A percentile compares a stretch with the other conserved stretches of the same genome.
Conservation (phyloP, 768 basidiomycete species). For the Strobilomyces echinocephalus region DNA sequence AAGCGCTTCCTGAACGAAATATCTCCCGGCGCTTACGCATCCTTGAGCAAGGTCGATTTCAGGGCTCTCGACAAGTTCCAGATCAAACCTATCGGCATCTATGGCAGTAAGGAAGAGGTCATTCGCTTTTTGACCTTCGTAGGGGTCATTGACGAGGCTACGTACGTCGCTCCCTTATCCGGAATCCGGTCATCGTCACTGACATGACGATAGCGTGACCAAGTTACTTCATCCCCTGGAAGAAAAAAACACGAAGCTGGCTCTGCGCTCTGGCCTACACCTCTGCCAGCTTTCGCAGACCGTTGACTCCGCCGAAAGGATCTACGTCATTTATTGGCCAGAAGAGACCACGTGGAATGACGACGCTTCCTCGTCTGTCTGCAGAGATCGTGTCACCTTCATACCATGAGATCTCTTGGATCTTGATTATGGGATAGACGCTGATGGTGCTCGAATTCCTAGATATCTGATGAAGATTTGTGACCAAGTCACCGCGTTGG, state of each 20-base stretch:
- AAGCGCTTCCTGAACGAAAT: slow-evolving; percentile 44
- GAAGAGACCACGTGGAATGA: slow-evolving; percentile 58
- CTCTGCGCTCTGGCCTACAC: slow-evolving; percentile 50
- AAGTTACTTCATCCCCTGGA: slow-evolving; percentile 7
- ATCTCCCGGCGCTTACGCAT: slow-evolving; percentile 47
- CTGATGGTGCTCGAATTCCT: not conserved
- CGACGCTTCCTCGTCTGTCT: slow-evolving; percentile 40
- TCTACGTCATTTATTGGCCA: slow-evolving; percentile 59
- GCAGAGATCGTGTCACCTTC: slow-evolving; percentile 53
- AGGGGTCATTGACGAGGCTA: slow-evolving; percentile 33
- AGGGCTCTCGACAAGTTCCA: slow-evolving; percentile 41
- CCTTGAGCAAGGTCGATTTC: slow-evolving; percentile 57
- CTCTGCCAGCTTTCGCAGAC: slow-evolving; percentile 27
- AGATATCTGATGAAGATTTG: slow-evolving; percentile 58
- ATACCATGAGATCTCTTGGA: slow-evolving; percentile 41
- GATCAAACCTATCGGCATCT: slow-evolving; percentile 51
- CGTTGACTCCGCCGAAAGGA: slow-evolving; percentile 11
- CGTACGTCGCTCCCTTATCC: slow-evolving; percentile 31
- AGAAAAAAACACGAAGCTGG: slow-evolving; percentile 8
- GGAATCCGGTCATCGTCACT: not conserved
- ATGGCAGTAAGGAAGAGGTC: slow-evolving; percentile 51
- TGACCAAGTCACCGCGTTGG: slow-evolving; percentile 48
- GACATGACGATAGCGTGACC: slow-evolving; percentile 8
- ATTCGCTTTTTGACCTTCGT: slow-evolving; percentile 40
- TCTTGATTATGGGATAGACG: not conserved